Percentiles rank a stretch among this genome's conserved stretches.
phyloP scores from a whole-genome alignment of 352 stramenopile genomes.

The Globisporangium barbulae region DNA sequence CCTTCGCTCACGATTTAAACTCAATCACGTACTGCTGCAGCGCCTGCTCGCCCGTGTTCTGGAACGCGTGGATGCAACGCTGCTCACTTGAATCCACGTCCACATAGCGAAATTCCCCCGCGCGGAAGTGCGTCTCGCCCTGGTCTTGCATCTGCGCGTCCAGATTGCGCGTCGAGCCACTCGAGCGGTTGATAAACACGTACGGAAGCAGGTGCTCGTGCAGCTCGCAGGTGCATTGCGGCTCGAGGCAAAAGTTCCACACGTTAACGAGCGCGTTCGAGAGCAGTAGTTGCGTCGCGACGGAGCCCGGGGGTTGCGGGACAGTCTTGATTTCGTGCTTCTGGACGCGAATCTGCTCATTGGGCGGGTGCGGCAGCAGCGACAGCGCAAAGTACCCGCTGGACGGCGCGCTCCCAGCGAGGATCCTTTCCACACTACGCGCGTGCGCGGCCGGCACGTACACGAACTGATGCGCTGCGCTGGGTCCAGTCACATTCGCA shows the following conservation, averaged over 20 bases:
- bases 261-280: conserved; percentile 33
- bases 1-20: conserved; percentile 20
- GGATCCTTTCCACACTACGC: not conserved
- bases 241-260: conserved; percentile 37
- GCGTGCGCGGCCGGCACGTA: conserved; percentile 4
- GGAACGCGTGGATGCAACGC: conserved; percentile 34
- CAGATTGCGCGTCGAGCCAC: conserved; percentile 26
- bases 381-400: conserved; percentile 17
- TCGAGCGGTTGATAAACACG: conserved; percentile 39
- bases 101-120: conserved; percentile 31
- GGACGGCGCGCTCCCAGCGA: not conserved
- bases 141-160: conserved; percentile 25
- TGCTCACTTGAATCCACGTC: conserved; percentile 19
- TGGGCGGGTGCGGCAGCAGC: conserved; percentile 1
- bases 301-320: not conserved
- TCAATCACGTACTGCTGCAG: conserved; percentile 43
- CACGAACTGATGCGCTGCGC: not conserved
- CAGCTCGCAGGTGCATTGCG: conserved; percentile 25
- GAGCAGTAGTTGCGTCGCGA: conserved; percentile 32
- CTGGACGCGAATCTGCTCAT: not conserved
- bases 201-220: conserved; percentile 39
- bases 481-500: conserved; percentile 2
- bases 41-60: conserved; percentile 19
- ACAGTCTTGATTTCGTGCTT: not conserved
- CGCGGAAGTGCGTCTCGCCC: conserved; percentile 23